Evolutionary conservation across 2,329 filamentous ascomycete species (phyloP).

Genomic region (Simplicillium aogashimaense): DNA sequence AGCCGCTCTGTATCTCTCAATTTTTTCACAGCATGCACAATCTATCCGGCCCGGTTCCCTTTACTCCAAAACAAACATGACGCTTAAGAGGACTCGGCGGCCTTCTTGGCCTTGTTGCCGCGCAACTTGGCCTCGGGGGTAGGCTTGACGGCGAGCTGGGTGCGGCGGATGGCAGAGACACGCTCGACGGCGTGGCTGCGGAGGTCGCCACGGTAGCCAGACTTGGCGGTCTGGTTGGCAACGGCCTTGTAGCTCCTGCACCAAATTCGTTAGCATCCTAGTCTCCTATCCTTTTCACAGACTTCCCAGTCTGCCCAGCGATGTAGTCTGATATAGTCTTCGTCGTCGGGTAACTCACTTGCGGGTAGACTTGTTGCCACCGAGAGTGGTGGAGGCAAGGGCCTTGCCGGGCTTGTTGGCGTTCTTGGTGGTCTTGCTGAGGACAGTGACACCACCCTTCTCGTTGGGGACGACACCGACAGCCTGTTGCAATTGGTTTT

Average conservation of each 20-base stretch:
- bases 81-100: constrained; percentile 29
- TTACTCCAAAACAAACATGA: neutral
- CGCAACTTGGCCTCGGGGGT: constrained; percentile 63
- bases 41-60: no score
- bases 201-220: constrained; percentile 75
- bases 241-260: constrained; percentile 79
- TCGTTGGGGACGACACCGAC: constrained; percentile 67
- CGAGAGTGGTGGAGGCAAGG: constrained; percentile 57
- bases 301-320: no score
- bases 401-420: constrained; percentile 63
- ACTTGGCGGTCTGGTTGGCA: constrained; percentile 73
- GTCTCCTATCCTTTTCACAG: no score
- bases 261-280: neutral
- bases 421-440: constrained; percentile 73
- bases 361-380: constrained; percentile 62
- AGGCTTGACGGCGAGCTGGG: constrained; percentile 72
- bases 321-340: no score
- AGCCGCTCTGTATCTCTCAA: no score
- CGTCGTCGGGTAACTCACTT: constrained; percentile 37
- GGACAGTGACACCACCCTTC: constrained; percentile 71
- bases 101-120: constrained; percentile 71
- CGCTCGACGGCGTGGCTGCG: constrained; percentile 72
- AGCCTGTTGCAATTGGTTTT: constrained; percentile 44
- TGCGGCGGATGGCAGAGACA: constrained; percentile 72
- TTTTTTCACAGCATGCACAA: no score